Evolutionary conservation across 306 rosid genomes (phyloP).

Genomic region (Canavalia gladiata): DNA sequence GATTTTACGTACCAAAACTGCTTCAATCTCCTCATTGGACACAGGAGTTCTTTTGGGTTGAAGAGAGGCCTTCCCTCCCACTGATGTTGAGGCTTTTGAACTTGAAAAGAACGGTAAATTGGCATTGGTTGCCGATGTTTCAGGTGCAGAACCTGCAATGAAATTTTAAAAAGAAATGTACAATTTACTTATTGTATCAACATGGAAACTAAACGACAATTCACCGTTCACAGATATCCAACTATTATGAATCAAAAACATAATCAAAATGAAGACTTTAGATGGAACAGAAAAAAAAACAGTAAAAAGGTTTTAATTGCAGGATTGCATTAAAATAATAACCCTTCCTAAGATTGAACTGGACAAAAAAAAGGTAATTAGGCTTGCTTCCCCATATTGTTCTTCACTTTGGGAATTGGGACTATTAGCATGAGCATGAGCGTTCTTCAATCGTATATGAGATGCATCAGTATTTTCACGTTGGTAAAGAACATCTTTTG

Average conservation of each 20-base stretch:
- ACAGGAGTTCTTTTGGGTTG: slow-evolving; percentile 93
- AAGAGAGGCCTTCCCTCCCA: slow-evolving; percentile 94
- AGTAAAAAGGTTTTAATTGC: not conserved
- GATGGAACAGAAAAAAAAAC: not conserved
- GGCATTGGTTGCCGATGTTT: slow-evolving; percentile 48
- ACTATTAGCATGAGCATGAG: not conserved
- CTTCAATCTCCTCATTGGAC: slow-evolving; percentile 89
- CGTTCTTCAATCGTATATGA: not conserved
- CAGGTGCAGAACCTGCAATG: slow-evolving; percentile 70
- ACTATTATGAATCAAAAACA: not conserved
- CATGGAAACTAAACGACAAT: not conserved
- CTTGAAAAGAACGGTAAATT: slow-evolving; percentile 61
- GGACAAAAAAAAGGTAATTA: not conserved
- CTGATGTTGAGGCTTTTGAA: slow-evolving; percentile 56
- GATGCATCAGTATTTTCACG: not conserved
- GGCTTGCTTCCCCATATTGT: not conserved
- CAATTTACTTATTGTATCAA: slow-evolving; percentile 5
- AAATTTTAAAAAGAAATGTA: not conserved
- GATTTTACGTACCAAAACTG: slow-evolving; percentile 77
- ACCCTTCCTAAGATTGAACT: not conserved
- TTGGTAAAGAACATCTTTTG: not conserved
- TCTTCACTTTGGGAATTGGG: not conserved
- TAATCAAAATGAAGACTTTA: not conserved
- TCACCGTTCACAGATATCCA: slow-evolving; percentile 7
- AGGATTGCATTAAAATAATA: not conserved